Evolutionary conservation across 768 basidiomycete species (phyloP), one percentile per base, ranked within the genome.

Genomic region (Boletus eberwhitei): DNA sequence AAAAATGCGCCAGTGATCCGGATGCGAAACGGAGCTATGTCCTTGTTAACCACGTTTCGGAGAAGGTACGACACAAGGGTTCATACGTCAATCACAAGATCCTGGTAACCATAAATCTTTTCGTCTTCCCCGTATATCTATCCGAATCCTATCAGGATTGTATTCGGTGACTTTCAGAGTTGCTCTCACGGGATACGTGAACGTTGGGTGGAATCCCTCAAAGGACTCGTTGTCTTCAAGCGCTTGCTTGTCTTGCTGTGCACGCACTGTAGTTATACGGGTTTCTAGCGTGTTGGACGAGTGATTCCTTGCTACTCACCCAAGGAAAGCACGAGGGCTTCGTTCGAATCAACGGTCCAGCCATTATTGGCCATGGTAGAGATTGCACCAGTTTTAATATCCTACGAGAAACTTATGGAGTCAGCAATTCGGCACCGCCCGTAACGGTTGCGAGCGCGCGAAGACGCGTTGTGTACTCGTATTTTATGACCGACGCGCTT

Each of bases 51-150:
- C 13, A 40, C 5, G 11, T 22, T 34, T 48, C 8, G 39, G 34
- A 49, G 24, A 51, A 26, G 48, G 29, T 47, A 17, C 29, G 35
- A 48, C n/a, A 13, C 14, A 42, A 36, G 17, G 5, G 14, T 44
- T 72, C 85, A 58, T 66, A 97, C 94, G 67, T 96, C 84, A 62
- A 98, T 87, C 26, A 79, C 69, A 34, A 99, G 78, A 64, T 87
- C 87, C 57, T 84, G 80, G 73, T 97, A 98, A 2, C 96, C 96
- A 68, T 96, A 98, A 52, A 98, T 87, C 74, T 87, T 94, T 74
- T 99, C 94, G 50, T 96, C 90, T 64, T 98, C 93, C 49, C 96
- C 96, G 66, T 86, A 98, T 64, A 99, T 94, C 90, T 93, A 40
- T 49, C 48, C 7, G 17, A 44, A 32, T 29, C 13, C 12, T 19